These are phyloP conservation scores for Fusarium nematophilum DNA, from an alignment of 2,329 filamentous ascomycete species.

Conservation along the genomic window DNA sequence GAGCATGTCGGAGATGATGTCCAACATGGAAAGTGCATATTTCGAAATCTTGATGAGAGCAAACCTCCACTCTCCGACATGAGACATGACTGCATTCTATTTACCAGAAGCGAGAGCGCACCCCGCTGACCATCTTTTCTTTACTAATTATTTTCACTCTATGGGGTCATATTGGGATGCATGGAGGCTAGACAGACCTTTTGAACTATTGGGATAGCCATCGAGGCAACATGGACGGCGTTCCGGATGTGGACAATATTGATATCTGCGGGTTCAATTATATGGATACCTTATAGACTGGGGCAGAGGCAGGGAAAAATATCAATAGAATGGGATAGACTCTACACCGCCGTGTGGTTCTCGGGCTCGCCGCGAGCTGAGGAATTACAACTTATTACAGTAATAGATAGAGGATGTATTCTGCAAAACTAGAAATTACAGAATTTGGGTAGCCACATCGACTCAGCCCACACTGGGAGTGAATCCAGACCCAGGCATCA, in stretches of 20 bases:
- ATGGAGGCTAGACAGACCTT: neutral
- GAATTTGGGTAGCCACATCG: neutral
- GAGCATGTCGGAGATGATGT: neutral
- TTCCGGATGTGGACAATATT: slow-evolving; percentile 8
- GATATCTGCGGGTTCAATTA: too few relatives aligned
- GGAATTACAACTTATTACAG: too few relatives aligned
- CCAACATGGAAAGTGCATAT: neutral
- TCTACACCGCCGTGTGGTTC: neutral
- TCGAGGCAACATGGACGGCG: slow-evolving; percentile 6
- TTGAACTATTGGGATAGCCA: neutral
- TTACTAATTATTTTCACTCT: neutral
- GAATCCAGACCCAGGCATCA: slow-evolving; percentile 23
- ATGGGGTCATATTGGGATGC: neutral
- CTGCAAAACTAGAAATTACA: neutral
- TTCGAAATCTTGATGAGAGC: neutral
- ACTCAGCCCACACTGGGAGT: neutral
- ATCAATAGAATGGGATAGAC: neutral
- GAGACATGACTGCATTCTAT: neutral
- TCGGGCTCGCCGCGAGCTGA: neutral
- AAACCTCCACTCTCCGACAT: neutral
- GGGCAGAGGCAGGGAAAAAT: neutral
- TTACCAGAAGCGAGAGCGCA: neutral
- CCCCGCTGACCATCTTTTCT: neutral
- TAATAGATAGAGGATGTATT: neutral
- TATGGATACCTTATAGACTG: slow-evolving; percentile 5